Conservation (phyloP, 2,329 filamentous ascomycete genomes). For the Magnaporthales sp. region DNA sequence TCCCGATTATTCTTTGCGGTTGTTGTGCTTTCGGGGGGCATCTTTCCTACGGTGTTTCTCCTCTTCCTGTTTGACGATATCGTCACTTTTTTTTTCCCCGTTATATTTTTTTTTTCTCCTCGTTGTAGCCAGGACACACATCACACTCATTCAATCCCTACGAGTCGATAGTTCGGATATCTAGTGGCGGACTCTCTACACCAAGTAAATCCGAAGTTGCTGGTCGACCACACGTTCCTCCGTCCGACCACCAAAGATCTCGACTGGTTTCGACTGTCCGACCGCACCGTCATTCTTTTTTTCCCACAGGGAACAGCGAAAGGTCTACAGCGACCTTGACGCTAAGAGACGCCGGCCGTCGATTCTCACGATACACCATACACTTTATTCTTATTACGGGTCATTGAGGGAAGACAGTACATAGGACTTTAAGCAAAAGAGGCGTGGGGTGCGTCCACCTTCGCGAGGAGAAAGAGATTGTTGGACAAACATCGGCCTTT, state of each 20-base stretch:
- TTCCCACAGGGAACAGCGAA: not conserved
- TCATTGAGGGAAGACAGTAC: not conserved
- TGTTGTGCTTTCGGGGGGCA: not conserved
- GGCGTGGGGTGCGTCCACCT: not conserved
- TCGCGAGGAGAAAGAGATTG: not conserved
- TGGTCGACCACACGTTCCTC: not conserved
- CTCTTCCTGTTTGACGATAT: not conserved
- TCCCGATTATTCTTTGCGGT: not conserved
- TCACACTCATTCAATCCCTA: not conserved
- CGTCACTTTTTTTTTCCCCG: not conserved
- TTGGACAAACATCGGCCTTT: not conserved
- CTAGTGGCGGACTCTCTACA: not conserved
- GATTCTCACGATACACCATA: not conserved
- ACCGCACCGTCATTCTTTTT: conserved; percentile 1
- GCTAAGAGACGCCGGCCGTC: conserved; percentile 1
- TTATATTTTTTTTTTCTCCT: not conserved
- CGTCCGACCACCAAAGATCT: not conserved
- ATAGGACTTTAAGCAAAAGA: not conserved
- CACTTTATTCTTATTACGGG: not conserved
- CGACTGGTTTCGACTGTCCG: not conserved
- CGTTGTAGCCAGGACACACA: not conserved
- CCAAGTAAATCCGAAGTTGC: not conserved
- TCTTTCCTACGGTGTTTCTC: not conserved
- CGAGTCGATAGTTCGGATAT: not conserved
- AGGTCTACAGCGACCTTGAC: not conserved